A percentile compares a stretch with the other conserved stretches of the same genome.
Evolutionary conservation across 495 filamentous ascomycete genomes (phyloP).

Genomic region (Lindgomyces ingoldianus): DNA sequence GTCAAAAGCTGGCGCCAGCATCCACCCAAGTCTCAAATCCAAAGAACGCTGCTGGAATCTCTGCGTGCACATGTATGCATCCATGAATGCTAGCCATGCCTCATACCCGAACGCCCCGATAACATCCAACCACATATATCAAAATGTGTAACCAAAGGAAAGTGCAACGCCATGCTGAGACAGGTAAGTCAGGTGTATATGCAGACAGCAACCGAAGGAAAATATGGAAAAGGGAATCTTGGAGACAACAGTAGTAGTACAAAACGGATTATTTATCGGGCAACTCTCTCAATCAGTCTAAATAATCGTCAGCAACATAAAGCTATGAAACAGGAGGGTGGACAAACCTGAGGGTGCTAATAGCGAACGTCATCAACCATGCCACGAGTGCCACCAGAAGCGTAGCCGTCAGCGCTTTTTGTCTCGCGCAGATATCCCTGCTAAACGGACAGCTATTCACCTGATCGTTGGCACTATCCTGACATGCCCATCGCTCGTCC

Average conservation of each 20-base stretch:
- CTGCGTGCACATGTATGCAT: no score
- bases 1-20: no score
- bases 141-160: neutral
- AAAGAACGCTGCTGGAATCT: no score
- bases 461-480: neutral
- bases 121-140: no score
- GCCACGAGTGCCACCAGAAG: constrained; percentile 80
- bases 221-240: no score
- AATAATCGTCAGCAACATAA: neutral
- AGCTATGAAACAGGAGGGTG: no score
- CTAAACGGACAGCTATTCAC: constrained; percentile 43
- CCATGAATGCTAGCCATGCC: no score
- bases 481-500: constrained; percentile 68
- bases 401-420: constrained; percentile 77
- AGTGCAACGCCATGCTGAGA: no score
- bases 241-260: constrained; percentile 1
- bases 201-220: no score
- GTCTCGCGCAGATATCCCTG: constrained; percentile 62
- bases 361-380: constrained; percentile 86
- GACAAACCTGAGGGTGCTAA: constrained; percentile 80
- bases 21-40: no score
- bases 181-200: no score
- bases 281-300: constrained; percentile 34
- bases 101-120: no score
- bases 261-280: constrained; percentile 11